Base-by-base conservation (phyloP, 805 yeast genomes). In the Starmerella apicola region DNA sequence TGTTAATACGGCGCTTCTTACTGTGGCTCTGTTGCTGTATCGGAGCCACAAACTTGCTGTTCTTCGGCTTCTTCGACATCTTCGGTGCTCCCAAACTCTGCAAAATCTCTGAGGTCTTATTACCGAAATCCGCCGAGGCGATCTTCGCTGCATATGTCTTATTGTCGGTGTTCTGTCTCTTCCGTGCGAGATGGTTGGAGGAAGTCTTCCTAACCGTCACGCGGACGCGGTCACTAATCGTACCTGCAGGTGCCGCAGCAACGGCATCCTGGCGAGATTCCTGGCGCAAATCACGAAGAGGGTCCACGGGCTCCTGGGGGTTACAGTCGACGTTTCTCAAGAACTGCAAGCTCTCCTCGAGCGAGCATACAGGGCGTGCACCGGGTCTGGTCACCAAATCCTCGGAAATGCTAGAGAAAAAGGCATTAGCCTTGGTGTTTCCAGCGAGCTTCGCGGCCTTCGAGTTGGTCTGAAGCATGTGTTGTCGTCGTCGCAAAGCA, bases 401-500 rank as follows among this genome's bases (percentile, higher is more conserved):
- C 7, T 41, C 50, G 13, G 55, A 42, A 18, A 51, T 38, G 34
- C 50, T 41, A 6, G 50, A 41, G 26, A 51, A 44, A 28, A 49
- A 44, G 17, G 53, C 51, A 26, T 31, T 24, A 7, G 51, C 45
- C 10, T 39, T 33, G 23, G 35, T 36, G 36, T 30, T 38, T 6
- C 32, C 36, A 2, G 53, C 53, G 9, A 51, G 46, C 23, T 39
- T 34, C 17, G 46, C 50, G 6, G 46, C 42, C 7, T 34, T 36
- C 16, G 44, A 25, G 36, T 31, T 38, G 18, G 32, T n/a, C 15
- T 41, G 40, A 6, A 48, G 31, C 24, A 50, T 30, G 18, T 45
- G 38, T 12, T 37, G 28, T 12, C 43, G 40, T 10, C 46, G 49
- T 20, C 43, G 38, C 10, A 10, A 24, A 10, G 34, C 15, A 9